Evolutionary conservation across 345 rosid species (phyloP).

Genomic region (Rhodamnia argentea): DNA sequence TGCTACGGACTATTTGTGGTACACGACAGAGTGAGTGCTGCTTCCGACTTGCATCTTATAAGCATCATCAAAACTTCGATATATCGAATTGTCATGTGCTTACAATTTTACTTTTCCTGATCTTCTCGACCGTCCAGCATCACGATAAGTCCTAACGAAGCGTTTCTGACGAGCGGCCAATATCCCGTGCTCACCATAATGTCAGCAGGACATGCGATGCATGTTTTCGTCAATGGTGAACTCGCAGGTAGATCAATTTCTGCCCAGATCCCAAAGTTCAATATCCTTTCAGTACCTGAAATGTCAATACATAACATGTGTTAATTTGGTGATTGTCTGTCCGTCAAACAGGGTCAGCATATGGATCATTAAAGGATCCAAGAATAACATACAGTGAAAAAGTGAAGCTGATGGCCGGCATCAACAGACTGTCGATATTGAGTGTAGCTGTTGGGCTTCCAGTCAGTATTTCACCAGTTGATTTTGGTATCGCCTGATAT

Average conservation of each 20-base stretch:
- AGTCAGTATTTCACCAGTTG: slow-evolving; percentile 23
- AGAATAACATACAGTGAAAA: slow-evolving; percentile 51
- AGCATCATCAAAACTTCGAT: neutral
- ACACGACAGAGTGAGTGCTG: slow-evolving; percentile 29
- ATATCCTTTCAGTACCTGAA: neutral
- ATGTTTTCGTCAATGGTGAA: slow-evolving; percentile 69
- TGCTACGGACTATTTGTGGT: slow-evolving; percentile 36
- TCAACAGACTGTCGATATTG: slow-evolving; percentile 67
- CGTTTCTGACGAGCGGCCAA: slow-evolving; percentile 51
- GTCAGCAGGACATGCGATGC: slow-evolving; percentile 78
- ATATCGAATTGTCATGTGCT: neutral
- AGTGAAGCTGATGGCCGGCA: slow-evolving; percentile 64
- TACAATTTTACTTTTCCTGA: neutral
- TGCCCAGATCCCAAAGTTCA: neutral
- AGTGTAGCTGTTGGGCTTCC: slow-evolving; percentile 82
- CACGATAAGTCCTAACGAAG: slow-evolving; percentile 40
- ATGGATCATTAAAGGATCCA: slow-evolving; percentile 49
- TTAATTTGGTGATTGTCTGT: neutral
- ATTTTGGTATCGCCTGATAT: neutral
- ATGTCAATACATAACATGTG: neutral
- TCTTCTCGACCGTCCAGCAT: slow-evolving; percentile 23
- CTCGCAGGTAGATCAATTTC: slow-evolving; percentile 16
- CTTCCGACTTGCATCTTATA: neutral
- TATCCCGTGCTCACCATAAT: slow-evolving; percentile 39
- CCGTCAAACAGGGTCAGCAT: slow-evolving; percentile 41